phyloP scores from a whole-genome alignment of 441 rosid species.

The Eruca vesicaria region DNA sequence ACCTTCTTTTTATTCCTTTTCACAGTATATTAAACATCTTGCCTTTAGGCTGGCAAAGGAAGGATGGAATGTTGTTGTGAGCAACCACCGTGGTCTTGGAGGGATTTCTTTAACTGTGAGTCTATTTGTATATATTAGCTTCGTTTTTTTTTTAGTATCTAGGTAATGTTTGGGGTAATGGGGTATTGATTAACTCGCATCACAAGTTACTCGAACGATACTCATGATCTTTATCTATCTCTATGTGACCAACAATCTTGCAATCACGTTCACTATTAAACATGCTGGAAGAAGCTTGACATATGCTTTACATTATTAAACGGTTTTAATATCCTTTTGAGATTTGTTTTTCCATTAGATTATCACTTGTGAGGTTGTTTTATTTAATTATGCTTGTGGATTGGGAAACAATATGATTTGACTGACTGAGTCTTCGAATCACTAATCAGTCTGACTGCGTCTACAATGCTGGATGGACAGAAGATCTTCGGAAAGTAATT shows the following conservation, averaged over 20 bases:
- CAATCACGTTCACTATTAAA: not conserved
- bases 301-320: not conserved
- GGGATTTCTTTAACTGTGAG: slow-evolving; percentile 85
- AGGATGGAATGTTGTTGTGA: slow-evolving; percentile 88
- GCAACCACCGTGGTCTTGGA: slow-evolving; percentile 86
- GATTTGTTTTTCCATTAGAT: not conserved
- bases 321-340: not conserved
- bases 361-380: not conserved
- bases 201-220: no score
- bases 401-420: not conserved
- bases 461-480: slow-evolving; percentile 93
- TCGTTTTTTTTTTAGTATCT: no score
- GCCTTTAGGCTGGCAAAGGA: slow-evolving; percentile 53
- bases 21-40: slow-evolving; percentile 73
- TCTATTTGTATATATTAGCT: no score
- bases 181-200: no score
- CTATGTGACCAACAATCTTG: not conserved
- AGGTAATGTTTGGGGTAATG: not conserved
- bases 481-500: slow-evolving; percentile 58
- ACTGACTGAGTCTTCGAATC: not conserved
- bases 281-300: not conserved
- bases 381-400: not conserved
- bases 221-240: not conserved
- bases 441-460: slow-evolving; percentile 72
- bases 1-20: not conserved